These are phyloP conservation scores for Xylaria intraflava DNA, from an alignment of 495 filamentous ascomycete species.

Conservation along the genomic window DNA sequence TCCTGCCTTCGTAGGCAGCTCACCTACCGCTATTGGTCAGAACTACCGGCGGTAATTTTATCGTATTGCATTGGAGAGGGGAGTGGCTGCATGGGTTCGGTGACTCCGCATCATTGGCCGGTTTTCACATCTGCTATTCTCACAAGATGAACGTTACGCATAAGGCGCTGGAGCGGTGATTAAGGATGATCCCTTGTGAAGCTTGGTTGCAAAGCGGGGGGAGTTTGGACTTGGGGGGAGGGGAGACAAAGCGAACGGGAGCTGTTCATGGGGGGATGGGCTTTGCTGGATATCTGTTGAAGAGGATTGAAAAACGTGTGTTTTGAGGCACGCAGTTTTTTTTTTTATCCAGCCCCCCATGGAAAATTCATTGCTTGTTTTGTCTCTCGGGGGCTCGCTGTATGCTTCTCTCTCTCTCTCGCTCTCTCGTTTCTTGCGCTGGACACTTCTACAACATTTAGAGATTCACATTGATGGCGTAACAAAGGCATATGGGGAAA, in stretches of 20 bases:
- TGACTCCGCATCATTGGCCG: constrained; percentile 7
- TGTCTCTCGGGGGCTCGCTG: not conserved
- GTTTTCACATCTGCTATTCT: constrained; percentile 1
- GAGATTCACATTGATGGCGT: constrained; percentile 6
- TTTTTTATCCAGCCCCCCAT: too few relatives aligned
- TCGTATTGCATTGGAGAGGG: constrained; percentile 11
- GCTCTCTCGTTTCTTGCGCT: not conserved
- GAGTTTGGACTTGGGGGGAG: not conserved
- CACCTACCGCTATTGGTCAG: not conserved
- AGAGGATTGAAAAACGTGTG: too few relatives aligned
- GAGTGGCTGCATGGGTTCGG: constrained; percentile 10
- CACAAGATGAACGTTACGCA: not conserved
- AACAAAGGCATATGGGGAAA: not conserved
- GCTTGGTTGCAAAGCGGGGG: not conserved
- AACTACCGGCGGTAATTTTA: not conserved
- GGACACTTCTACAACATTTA: not conserved
- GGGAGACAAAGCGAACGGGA: too few relatives aligned
- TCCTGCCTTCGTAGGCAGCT: constrained; percentile 5
- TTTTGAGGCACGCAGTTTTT: too few relatives aligned
- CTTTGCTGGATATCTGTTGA: too few relatives aligned
- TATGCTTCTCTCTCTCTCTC: not conserved
- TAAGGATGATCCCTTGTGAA: not conserved
- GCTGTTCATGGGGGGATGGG: too few relatives aligned
- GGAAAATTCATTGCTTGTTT: not conserved
- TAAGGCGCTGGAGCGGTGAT: not conserved